Conservation (phyloP, 352 stramenopile genomes). For the Globisporangium yorkense region DNA sequence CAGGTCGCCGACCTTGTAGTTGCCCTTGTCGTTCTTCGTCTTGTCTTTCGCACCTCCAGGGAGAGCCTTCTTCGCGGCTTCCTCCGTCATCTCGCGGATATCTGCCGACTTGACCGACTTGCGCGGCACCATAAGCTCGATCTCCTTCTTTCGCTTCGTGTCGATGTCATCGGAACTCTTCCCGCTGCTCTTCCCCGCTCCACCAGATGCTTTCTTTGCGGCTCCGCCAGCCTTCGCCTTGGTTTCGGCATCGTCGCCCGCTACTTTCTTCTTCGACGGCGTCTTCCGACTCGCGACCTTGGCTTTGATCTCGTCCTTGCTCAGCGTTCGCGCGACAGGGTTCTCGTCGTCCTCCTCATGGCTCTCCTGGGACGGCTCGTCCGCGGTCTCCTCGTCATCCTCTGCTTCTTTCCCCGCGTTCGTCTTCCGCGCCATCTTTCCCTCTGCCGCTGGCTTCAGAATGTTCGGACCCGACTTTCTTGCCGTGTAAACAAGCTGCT, state of each 20-base stretch:
- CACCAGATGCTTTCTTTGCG: constrained; percentile 34
- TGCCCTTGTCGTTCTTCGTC: constrained; percentile 51
- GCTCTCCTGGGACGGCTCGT: constrained; percentile 12
- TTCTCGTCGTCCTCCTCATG: constrained; percentile 41
- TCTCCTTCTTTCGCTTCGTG: constrained; percentile 76
- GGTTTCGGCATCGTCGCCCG: constrained; percentile 15
- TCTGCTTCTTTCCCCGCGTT: constrained; percentile 8
- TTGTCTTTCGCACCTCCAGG: constrained; percentile 27
- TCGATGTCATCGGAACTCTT: constrained; percentile 46
- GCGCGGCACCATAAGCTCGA: constrained; percentile 67
- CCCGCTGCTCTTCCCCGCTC: constrained; percentile 18
- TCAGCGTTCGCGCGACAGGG: constrained; percentile 25
- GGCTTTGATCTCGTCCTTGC: constrained; percentile 75
- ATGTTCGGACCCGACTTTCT: neutral
- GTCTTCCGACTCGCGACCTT: constrained; percentile 67
- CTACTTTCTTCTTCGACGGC: constrained; percentile 53
- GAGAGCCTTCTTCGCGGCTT: constrained; percentile 56
- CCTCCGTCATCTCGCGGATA: constrained; percentile 68
- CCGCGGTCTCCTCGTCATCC: constrained; percentile 4
- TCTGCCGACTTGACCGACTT: constrained; percentile 75
- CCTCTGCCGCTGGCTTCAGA: constrained; percentile 9
- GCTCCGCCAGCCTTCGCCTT: constrained; percentile 17
- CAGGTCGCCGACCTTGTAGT: constrained; percentile 65
- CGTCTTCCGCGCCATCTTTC: constrained; percentile 8
- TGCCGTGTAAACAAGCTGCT: neutral